Evolutionary conservation across 768 basidiomycete species (phyloP), one percentile per base, ranked within the genome.

Genomic region (Agrocybe pediades): DNA sequence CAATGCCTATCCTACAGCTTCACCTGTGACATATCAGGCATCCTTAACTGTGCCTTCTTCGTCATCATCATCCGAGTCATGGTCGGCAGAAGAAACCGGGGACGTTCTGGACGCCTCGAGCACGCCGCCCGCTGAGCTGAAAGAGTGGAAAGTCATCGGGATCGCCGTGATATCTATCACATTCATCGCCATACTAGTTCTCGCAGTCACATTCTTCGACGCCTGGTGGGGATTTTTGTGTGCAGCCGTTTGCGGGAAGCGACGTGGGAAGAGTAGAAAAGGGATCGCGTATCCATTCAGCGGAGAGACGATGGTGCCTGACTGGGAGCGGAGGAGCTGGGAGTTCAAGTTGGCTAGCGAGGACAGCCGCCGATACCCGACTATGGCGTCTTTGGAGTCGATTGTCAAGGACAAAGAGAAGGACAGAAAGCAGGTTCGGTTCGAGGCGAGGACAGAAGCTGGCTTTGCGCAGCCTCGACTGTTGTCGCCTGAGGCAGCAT

Each of bases 111-210:
- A 62, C 43, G 58, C 55, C 4, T 56, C 65, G n/a, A 53, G 65
- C 15, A 73, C 71, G 25, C 71, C 77, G 23, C 71, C 71, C 15
- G 73, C 65, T 17, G 81, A 78, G 62, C 71, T 77, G 19, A 76
- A 74, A 24, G 71, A 81, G 62, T 89, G 87, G 87, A 86, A 87
- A 68, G 77, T 86, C 41, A 77, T 90, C 48, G 88, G 88, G 17
- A 80, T 90, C 53, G 77, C 79, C 11, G 77, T 88, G 51, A 80
- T 88, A 55, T 74, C 78, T n/a, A 74, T 90, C 60, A 83, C 77
- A 44, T 74, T 81, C 30, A 71, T 90, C 47, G 84, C 76, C 23
- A 74, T 72, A 2, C 68, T 79, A 46, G 77, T 87, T 58, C 73
- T 88, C 45, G 70, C 77, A 7, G 71, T 83, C 50, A 78, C 85